Conservation (phyloP, 176 grass and related monocot species). For the Oryza longistaminata region DNA sequence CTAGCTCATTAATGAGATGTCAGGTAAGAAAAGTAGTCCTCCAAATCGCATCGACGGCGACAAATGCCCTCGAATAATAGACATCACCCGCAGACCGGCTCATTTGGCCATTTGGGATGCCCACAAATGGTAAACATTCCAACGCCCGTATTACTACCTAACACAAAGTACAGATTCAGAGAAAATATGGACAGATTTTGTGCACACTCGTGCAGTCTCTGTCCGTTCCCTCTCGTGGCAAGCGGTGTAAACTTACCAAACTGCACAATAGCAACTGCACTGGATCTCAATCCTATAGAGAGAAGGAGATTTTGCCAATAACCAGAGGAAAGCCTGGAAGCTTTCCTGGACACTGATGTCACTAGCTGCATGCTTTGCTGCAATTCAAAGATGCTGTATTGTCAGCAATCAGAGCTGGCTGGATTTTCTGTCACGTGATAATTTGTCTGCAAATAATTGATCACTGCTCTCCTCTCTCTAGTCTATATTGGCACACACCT, state of each 20-base stretch:
- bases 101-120: background rate
- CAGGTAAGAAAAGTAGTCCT: background rate
- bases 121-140: background rate
- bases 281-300: background rate
- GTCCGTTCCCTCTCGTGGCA: background rate
- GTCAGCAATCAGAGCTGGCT: background rate
- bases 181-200: background rate
- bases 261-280: background rate
- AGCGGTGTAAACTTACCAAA: background rate
- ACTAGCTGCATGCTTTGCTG: background rate
- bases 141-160: background rate
- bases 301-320: background rate
- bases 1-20: constrained; percentile 29
- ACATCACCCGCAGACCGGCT: background rate
- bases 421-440: background rate
- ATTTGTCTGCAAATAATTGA: background rate
- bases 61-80: constrained; percentile 7
- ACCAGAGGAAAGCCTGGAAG: background rate
- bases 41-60: constrained; percentile 21
- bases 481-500: background rate
- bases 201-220: background rate
- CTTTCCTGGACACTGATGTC: background rate
- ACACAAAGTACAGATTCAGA: background rate
- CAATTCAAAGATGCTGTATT: background rate
- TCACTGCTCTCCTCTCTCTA: background rate